Percentiles rank a stretch among this genome's conserved stretches.
Conservation (phyloP, 495 filamentous ascomycete species). For the Neurospora sp. region DNA sequence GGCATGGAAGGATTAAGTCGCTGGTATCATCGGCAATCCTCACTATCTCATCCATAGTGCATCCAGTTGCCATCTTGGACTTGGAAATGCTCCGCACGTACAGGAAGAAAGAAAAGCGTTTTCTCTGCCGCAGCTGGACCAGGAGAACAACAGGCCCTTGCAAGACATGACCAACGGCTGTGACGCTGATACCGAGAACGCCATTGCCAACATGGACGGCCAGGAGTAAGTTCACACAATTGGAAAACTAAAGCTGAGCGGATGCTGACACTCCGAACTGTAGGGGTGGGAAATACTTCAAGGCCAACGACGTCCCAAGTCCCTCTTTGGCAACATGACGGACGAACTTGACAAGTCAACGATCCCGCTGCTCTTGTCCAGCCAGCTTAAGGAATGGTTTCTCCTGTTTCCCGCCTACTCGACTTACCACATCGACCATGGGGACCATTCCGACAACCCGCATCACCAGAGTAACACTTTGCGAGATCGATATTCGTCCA, state of each 20-base stretch:
- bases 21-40: too few relatives aligned
- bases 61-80: conserved; percentile 30
- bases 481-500: too few relatives aligned
- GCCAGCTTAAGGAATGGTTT: too few relatives aligned
- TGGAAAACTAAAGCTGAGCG: background rate
- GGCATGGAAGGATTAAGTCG: too few relatives aligned
- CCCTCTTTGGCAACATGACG: too few relatives aligned
- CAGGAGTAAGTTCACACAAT: background rate
- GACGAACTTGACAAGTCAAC: too few relatives aligned
- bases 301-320: conserved; percentile 66
- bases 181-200: conserved; percentile 20
- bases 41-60: too few relatives aligned
- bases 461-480: too few relatives aligned
- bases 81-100: conserved; percentile 22
- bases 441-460: too few relatives aligned
- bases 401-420: too few relatives aligned
- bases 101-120: conserved; percentile 40
- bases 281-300: conserved; percentile 77
- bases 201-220: background rate
- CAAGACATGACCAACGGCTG: conserved; percentile 45
- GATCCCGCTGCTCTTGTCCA: too few relatives aligned
- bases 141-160: background rate
- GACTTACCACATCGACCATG: too few relatives aligned
- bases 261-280: background rate
- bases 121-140: conserved; percentile 44